These are phyloP conservation scores for Solanum ahanhuiri DNA, from an alignment of 257 asterid genomes.

Conservation along the genomic window DNA sequence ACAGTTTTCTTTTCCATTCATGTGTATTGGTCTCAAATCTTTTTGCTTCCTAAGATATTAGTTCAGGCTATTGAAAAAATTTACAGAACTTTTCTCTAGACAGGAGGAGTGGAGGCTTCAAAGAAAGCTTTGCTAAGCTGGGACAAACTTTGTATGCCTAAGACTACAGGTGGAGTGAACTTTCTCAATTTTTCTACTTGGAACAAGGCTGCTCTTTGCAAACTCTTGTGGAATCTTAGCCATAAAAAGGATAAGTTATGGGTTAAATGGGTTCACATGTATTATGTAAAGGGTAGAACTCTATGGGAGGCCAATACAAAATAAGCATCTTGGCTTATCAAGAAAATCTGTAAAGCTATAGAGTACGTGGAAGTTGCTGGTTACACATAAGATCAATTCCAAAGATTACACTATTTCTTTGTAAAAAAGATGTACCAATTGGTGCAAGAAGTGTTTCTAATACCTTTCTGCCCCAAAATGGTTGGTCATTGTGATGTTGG, in stretches of 20 bases:
- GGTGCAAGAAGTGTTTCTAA: neutral
- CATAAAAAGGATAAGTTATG: neutral
- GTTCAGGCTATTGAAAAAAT: too few species aligned
- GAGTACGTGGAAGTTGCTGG: neutral
- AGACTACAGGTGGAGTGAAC: neutral
- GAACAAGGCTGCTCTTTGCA: neutral
- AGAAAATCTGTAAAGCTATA: neutral
- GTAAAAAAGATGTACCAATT: too few species aligned
- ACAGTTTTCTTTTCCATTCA: neutral
- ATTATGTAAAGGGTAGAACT: too few species aligned
- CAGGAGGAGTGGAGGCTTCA: neutral
- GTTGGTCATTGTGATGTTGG: too few species aligned
- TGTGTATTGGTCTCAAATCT: neutral
- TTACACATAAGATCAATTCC: too few species aligned
- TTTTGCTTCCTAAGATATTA: neutral
- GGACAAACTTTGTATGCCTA: neutral
- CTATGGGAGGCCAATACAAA: too few species aligned
- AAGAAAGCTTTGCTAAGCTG: neutral
- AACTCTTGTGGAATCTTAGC: neutral
- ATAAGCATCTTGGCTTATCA: too few species aligned
- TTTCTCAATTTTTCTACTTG: neutral
- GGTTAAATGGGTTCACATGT: too few species aligned
- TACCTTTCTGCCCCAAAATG: too few species aligned
- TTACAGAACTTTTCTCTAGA: too few species aligned
- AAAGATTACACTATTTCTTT: neutral